Conservation (phyloP, 805 yeast genomes). For the Tetrapisispora namnaoensis region DNA sequence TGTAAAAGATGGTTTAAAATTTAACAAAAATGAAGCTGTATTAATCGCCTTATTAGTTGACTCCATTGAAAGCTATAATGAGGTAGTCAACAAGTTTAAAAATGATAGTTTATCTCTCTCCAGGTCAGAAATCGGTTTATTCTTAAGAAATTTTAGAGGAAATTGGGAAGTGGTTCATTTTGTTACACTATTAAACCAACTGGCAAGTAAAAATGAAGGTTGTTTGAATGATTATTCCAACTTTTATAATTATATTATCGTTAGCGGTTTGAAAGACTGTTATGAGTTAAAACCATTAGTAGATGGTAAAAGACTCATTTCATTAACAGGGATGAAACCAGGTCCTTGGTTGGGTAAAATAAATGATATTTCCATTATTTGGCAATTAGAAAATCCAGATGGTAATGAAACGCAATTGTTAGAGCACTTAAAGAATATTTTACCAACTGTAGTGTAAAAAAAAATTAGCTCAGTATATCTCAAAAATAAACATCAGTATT, state of each 20-base stretch:
- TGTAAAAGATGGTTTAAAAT: constrained; percentile 60
- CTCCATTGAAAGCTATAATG: constrained; percentile 20
- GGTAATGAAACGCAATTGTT: constrained; percentile 46
- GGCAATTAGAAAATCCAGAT: constrained; percentile 73
- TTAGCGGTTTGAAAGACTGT: constrained; percentile 15
- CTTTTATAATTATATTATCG: constrained; percentile 24
- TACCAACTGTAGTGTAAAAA: constrained; percentile 13
- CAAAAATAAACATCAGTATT: no score
- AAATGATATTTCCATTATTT: constrained; percentile 45
- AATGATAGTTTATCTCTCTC: constrained; percentile 11
- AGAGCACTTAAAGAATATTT: constrained; percentile 27
- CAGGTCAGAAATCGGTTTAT: constrained; percentile 53
- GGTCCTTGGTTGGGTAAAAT: constrained; percentile 79
- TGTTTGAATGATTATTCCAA: constrained; percentile 25
- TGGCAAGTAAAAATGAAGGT: constrained; percentile 7
- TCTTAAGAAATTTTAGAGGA: constrained; percentile 44
- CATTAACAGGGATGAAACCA: constrained; percentile 46
- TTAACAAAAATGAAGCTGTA: constrained; percentile 47
- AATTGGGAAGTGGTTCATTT: constrained; percentile 40
- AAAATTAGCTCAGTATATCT: not conserved
- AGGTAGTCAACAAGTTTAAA: constrained; percentile 19
- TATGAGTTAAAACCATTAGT: constrained; percentile 51
- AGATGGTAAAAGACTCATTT: constrained; percentile 63
- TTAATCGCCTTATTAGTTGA: constrained; percentile 38
- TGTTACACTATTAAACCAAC: constrained; percentile 24